A percentile compares a stretch with the other conserved stretches of the same genome.
These are phyloP conservation scores for Acanthochlamys bracteata DNA, from an alignment of 106 monocot genomes.

Conservation along the genomic window DNA sequence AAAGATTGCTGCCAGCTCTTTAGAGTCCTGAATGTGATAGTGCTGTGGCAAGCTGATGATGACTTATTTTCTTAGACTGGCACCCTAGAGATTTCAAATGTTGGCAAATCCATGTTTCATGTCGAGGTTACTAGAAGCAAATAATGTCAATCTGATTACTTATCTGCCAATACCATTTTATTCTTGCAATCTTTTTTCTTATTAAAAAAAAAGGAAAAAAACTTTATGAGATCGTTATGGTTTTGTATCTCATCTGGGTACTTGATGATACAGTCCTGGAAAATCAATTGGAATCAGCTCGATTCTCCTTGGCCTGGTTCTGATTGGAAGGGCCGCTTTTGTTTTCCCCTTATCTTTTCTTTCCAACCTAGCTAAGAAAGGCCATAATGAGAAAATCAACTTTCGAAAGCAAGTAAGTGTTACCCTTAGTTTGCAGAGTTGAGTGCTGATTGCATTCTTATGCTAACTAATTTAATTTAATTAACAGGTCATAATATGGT, in stretches of 20 bases:
- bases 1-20: no score
- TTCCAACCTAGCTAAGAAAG: slow-evolving; percentile 72
- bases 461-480: slow-evolving; percentile 10
- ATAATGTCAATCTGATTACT: no score
- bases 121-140: no score
- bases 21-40: no score
- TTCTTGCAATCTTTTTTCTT: no score
- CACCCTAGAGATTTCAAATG: no score
- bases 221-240: background rate
- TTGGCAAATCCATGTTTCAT: no score
- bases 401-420: slow-evolving; percentile 69
- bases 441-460: background rate
- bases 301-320: slow-evolving; percentile 57
- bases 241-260: background rate
- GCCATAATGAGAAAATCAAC: slow-evolving; percentile 42
- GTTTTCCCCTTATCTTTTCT: slow-evolving; percentile 96
- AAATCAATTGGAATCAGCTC: slow-evolving; percentile 83
- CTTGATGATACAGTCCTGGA: slow-evolving; percentile 48
- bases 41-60: no score
- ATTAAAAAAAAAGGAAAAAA: no score
- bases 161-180: no score
- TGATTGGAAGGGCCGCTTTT: slow-evolving; percentile 91
- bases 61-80: no score
- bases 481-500: slow-evolving; percentile 87
- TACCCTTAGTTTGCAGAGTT: background rate